These are phyloP conservation scores for Calycina marina DNA, from an alignment of 2,329 filamentous ascomycete species.

Conservation along the genomic window DNA sequence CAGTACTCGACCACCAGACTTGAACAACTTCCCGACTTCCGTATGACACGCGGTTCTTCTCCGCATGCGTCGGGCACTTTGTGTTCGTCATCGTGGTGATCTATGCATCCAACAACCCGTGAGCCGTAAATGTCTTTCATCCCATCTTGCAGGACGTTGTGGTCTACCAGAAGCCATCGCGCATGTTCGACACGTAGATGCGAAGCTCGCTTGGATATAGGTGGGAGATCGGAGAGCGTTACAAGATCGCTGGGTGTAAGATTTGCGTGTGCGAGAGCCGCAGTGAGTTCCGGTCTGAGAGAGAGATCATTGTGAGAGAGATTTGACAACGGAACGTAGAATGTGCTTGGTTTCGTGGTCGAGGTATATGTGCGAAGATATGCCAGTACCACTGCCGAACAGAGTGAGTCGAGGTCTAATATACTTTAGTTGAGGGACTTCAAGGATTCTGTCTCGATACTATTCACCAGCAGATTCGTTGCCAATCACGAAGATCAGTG, in stretches of 20 bases:
- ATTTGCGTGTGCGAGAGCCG: constrained; percentile 46
- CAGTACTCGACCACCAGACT: constrained; percentile 53
- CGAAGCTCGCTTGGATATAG: constrained; percentile 36
- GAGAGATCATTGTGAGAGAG: constrained; percentile 51
- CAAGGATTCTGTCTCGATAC: neutral
- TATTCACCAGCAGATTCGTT: constrained; percentile 50
- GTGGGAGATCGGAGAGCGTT: constrained; percentile 44
- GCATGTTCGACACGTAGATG: constrained; percentile 35
- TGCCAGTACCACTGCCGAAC: constrained; percentile 57
- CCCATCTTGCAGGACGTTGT: constrained; percentile 55
- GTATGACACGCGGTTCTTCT: constrained; percentile 43
- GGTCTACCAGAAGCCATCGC: constrained; percentile 63
- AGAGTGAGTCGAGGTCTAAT: constrained; percentile 67
- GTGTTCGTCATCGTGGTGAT: constrained; percentile 66
- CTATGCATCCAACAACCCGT: constrained; percentile 50
- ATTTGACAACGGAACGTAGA: constrained; percentile 63
- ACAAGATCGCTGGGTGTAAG: constrained; percentile 47
- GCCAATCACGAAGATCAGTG: constrained; percentile 48
- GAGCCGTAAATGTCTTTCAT: constrained; percentile 37
- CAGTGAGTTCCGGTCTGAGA: constrained; percentile 58
- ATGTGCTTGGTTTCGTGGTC: constrained; percentile 22
- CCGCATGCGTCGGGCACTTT: constrained; percentile 31
- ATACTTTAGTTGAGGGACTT: neutral
- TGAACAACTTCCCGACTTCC: constrained; percentile 56
- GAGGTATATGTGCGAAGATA: constrained; percentile 53